Percentiles rank a stretch among this genome's conserved stretches.
phyloP scores from a whole-genome alignment of 768 basidiomycete genomes.

The Lentinula sp. region DNA sequence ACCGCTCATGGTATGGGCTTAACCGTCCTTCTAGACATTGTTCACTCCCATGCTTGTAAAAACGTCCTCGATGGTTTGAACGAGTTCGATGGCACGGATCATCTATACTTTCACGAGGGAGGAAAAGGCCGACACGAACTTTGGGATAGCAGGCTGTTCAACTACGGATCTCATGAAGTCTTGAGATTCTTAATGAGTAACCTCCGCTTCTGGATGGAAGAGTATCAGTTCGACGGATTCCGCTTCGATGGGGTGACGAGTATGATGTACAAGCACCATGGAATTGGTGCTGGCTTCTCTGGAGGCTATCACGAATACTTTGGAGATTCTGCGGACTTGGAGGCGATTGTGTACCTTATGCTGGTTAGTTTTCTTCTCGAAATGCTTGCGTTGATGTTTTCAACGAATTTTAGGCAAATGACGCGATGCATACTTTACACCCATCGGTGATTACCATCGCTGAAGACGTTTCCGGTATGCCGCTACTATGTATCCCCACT shows the following conservation, averaged over 20 bases:
- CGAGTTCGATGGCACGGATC: conserved; percentile 94
- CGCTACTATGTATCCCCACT: conserved; percentile 79
- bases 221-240: conserved; percentile 96
- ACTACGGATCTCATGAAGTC: conserved; percentile 94
- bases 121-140: conserved; percentile 87
- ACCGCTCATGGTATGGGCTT: conserved; percentile 92
- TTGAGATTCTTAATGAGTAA: conserved; percentile 93
- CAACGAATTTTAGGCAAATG: conserved; percentile 70
- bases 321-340: conserved; percentile 75
- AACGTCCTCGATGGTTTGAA: conserved; percentile 96
- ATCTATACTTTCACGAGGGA: conserved; percentile 96
- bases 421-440: conserved; percentile 77
- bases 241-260: conserved; percentile 98
- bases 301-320: conserved; percentile 99
- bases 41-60: conserved; percentile 98
- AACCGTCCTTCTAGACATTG: conserved; percentile 90
- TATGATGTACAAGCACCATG: conserved; percentile 99
- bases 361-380: conserved; percentile 46
- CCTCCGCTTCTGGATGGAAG: conserved; percentile 91
- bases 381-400: not conserved
- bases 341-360: conserved; percentile 95
- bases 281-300: conserved; percentile 95
- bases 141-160: conserved; percentile 98
- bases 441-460: conserved; percentile 87
- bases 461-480: conserved; percentile 99